Conservation (phyloP, 768 basidiomycete genomes). For the Mycena haematopus region DNA sequence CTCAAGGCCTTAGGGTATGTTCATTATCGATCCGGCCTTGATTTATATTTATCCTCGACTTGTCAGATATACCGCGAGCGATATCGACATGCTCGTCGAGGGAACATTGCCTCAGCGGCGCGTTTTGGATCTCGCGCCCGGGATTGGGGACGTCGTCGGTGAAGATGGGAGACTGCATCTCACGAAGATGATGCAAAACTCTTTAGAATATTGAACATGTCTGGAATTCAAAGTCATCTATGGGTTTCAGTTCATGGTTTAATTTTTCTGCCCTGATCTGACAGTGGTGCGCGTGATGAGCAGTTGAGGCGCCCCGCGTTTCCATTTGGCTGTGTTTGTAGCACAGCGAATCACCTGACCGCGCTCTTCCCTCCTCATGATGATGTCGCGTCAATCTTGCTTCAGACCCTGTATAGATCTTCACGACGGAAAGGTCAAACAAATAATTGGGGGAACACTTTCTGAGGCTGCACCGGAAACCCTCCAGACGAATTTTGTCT, state of each 20-base stretch:
- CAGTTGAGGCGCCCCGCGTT: too few relatives aligned
- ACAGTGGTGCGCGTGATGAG: too few relatives aligned
- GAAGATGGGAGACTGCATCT: slow-evolving; percentile 87
- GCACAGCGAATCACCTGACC: not conserved
- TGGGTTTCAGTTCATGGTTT: not conserved
- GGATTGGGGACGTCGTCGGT: slow-evolving; percentile 81
- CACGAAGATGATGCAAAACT: slow-evolving; percentile 78
- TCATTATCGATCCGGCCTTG: not conserved
- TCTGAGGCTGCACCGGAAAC: slow-evolving; percentile 65
- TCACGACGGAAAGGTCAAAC: slow-evolving; percentile 95
- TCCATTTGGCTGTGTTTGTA: too few relatives aligned
- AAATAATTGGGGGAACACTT: slow-evolving; percentile 95
- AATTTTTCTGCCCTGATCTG: too few relatives aligned
- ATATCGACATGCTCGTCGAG: slow-evolving; percentile 80
- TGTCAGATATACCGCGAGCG: slow-evolving; percentile 63
- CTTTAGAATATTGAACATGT: slow-evolving; percentile 86
- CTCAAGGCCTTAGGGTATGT: slow-evolving; percentile 76
- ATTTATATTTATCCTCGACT: not conserved
- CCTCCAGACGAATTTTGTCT: slow-evolving; percentile 89
- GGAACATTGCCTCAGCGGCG: slow-evolving; percentile 92
- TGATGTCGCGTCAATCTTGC: slow-evolving; percentile 17
- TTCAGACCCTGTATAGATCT: slow-evolving; percentile 92
- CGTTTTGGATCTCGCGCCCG: slow-evolving; percentile 92
- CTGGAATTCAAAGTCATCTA: not conserved
- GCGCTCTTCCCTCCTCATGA: not conserved